Evolutionary conservation across 192 early-diverging fungal genomes (phyloP).

Genomic region (Backusella luteola): DNA sequence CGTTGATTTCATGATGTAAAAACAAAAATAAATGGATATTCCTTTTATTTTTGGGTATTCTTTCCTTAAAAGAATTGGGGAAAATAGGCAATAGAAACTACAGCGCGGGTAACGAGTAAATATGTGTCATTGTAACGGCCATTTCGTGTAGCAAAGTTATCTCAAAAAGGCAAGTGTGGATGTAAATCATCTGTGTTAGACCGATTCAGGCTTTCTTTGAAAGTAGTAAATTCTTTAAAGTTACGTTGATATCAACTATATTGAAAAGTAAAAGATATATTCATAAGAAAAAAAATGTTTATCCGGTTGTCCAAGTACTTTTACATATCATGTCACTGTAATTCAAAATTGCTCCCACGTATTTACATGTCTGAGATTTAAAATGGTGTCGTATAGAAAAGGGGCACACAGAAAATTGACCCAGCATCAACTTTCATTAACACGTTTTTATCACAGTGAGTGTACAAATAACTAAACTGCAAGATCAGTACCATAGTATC

Average conservation of each 20-base stretch:
- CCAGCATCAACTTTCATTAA: not conserved
- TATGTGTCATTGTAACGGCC: slow-evolving; percentile 7
- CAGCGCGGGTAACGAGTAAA: not conserved
- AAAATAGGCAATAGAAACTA: not conserved
- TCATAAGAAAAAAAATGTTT: not conserved
- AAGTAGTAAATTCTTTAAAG: not conserved
- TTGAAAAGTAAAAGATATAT: not conserved
- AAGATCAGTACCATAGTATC: not conserved
- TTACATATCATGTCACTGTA: not conserved
- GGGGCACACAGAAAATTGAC: not conserved
- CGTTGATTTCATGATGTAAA: not conserved
- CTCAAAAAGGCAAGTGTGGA: not conserved
- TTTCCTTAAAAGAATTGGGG: not conserved
- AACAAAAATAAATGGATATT: not conserved
- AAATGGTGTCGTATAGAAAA: not conserved
- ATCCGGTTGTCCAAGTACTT: not conserved
- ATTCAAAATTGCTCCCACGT: not conserved
- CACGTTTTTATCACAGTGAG: not conserved
- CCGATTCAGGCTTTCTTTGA: not conserved
- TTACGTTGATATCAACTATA: not conserved
- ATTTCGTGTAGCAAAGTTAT: not conserved
- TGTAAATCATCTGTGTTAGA: not conserved
- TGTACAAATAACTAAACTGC: not conserved
- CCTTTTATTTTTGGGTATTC: not conserved
- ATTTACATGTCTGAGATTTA: not conserved